Conservation (phyloP, 352 stramenopile genomes). For the Phytophthora uliginosa region DNA sequence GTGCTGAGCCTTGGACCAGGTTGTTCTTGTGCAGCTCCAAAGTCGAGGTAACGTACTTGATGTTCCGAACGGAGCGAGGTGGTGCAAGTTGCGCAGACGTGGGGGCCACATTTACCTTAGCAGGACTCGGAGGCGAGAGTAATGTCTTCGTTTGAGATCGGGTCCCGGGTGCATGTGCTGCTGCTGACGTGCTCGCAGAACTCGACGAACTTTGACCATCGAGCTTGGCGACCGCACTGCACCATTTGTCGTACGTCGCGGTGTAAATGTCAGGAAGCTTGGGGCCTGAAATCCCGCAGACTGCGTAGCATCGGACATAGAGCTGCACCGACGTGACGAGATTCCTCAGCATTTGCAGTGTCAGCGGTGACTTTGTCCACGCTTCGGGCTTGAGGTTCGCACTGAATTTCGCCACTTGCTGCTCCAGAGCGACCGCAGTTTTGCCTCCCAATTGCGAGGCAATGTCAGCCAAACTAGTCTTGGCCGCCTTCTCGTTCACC, state of each 20-base stretch:
- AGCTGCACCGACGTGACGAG: conserved; percentile 4
- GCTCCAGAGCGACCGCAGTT: background rate
- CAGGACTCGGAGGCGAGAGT: background rate
- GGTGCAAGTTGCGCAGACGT: background rate
- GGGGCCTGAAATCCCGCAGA: background rate
- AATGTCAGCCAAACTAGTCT: background rate
- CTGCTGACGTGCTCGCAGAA: too few species aligned
- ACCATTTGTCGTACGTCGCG: background rate
- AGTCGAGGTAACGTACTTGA: background rate
- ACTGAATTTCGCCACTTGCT: conserved; percentile 2
- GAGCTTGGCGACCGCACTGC: background rate
- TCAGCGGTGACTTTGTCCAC: conserved; percentile 3
- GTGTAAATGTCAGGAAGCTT: background rate
- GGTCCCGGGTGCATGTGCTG: too few species aligned
- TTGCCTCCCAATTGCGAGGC: background rate
- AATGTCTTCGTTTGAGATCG: background rate
- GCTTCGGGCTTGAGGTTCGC: background rate
- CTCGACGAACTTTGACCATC: too few species aligned
- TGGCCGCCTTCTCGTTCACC: background rate
- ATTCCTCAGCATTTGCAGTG: background rate
- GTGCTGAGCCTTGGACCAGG: background rate
- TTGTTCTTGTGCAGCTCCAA: background rate
- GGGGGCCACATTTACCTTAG: background rate
- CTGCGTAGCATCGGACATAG: conserved; percentile 1
- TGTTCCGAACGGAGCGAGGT: background rate